A percentile compares a stretch with the other conserved stretches of the same genome.
phyloP scores from a whole-genome alignment of 257 asterid species.

The Parsonsia alboflavescens region DNA sequence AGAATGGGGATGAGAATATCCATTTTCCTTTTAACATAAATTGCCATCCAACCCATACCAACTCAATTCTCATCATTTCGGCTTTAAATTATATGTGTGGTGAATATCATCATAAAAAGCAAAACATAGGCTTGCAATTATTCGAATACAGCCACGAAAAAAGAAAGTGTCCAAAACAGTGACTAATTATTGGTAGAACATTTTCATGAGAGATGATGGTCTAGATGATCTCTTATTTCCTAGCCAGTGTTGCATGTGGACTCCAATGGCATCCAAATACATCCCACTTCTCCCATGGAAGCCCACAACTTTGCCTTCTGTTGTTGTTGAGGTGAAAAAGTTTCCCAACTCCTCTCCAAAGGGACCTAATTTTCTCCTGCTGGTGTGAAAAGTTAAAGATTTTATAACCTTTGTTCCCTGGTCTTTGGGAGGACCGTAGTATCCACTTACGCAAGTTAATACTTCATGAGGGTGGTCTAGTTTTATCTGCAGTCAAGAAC shows the following conservation, averaged over 20 bases:
- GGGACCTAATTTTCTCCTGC: slow-evolving; percentile 58
- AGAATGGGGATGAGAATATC: not conserved
- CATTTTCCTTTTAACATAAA: not conserved
- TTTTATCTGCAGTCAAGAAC: slow-evolving; percentile 42
- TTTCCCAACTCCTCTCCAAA: slow-evolving; percentile 64
- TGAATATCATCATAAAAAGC: not conserved
- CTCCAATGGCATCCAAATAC: slow-evolving; percentile 79
- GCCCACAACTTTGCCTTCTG: slow-evolving; percentile 82
- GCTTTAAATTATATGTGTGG: not conserved
- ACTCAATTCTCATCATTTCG: not conserved
- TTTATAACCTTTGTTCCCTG: slow-evolving; percentile 45
- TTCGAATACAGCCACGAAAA: not conserved
- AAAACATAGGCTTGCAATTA: no score
- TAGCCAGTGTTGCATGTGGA: slow-evolving; percentile 88
- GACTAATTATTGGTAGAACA: slow-evolving; percentile 20
- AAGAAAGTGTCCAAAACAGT: not conserved
- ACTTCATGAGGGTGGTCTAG: slow-evolving; percentile 71
- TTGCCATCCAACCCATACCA: not conserved
- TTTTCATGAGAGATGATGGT: slow-evolving; percentile 40
- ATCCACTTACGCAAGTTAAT: slow-evolving; percentile 64
- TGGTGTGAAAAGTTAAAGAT: slow-evolving; percentile 59
- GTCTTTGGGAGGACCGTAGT: slow-evolving; percentile 44
- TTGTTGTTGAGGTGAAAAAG: slow-evolving; percentile 59
- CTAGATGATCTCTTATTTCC: slow-evolving; percentile 50
- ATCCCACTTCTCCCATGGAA: slow-evolving; percentile 75